These are phyloP conservation scores for Kwoniella heveanensis DNA, from an alignment of 768 basidiomycete genomes.

Conservation along the genomic window DNA sequence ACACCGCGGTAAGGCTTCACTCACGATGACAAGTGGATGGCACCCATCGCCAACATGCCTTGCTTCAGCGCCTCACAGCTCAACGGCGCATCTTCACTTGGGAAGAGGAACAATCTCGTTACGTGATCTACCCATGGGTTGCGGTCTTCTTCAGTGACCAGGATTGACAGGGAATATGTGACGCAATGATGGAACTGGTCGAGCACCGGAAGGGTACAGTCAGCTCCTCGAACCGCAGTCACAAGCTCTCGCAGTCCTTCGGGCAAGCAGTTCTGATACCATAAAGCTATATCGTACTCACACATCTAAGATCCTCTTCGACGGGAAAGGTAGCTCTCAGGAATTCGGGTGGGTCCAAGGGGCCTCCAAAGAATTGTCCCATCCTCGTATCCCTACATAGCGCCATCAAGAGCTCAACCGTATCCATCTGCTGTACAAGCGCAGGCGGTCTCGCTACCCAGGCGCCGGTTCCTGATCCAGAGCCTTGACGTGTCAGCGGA, in stretches of 20 bases:
- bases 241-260: too few relatives aligned
- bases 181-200: conserved; percentile 22
- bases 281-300: conserved; percentile 8
- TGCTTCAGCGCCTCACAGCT: conserved; percentile 18
- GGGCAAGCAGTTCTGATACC: too few relatives aligned
- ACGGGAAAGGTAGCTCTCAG: conserved; percentile 19
- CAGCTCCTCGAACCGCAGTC: too few relatives aligned
- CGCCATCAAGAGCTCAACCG: conserved; percentile 33
- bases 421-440: conserved; percentile 20
- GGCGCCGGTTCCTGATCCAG: neutral
- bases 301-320: conserved; percentile 24
- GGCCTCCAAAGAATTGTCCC: conserved; percentile 31
- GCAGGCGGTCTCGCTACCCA: conserved; percentile 5
- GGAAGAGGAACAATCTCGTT: conserved; percentile 17
- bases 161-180: conserved; percentile 23
- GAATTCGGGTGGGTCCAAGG: conserved; percentile 36
- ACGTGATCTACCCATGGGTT: conserved; percentile 29
- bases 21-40: conserved; percentile 23
- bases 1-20: neutral
- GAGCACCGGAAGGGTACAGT: neutral
- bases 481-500: neutral
- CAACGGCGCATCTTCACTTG: conserved; percentile 3
- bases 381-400: conserved; percentile 33
- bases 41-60: conserved; percentile 24
- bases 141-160: conserved; percentile 18